Evolutionary conservation across 164 flowering plant species (phyloP), one percentile per base, ranked within the genome.

Genomic region (Nymphaea colorata): DNA sequence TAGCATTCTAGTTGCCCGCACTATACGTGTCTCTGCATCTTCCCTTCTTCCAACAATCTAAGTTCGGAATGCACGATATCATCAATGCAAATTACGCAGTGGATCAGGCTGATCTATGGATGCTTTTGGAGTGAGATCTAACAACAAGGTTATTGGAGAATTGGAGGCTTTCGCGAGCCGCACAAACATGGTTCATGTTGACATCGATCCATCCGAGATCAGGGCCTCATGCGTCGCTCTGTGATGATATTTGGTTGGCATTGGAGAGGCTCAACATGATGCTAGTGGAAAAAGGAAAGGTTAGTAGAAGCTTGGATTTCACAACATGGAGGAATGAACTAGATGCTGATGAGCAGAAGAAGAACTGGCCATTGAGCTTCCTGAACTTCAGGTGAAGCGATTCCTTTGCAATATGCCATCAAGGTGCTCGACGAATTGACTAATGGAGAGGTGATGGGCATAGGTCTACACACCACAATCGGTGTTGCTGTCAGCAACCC

Each of bases 61-160:
- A 83, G 88, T 83, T 86, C 15, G 93, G 93, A 43, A 88, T 88
- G 90, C 88, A 84, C 69, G 93, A 90, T 8, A 86, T 89, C 57
- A 85, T 86, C 2, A 81, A 78, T 75, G 93, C 90, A 0, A 86
- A 87, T 72, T 87, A 87, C 69, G 83, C 90, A 10, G 85, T 87
- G 62, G 84, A 87, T 65, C 72, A 75, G 59, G 44, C 80, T 7
- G 90, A 87, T 74, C 66, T 86, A 69, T 87, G 70, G 87, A 86
- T 64, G 88, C 93, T 2, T 84, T 87, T 74, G 93, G 93, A 14
- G 93, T 83, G 15, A 74, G 85, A 62, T 87, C 86, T 68, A 88
- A 87, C 75, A 88, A 87, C 57, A 80, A 88, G 6, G 88, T 87
- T 51, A 85, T 90, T 0, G 88, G 90, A 5, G 86, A 86, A 73